Base-by-base conservation (phyloP, 768 basidiomycete species). In the Psilocybe sp. region DNA sequence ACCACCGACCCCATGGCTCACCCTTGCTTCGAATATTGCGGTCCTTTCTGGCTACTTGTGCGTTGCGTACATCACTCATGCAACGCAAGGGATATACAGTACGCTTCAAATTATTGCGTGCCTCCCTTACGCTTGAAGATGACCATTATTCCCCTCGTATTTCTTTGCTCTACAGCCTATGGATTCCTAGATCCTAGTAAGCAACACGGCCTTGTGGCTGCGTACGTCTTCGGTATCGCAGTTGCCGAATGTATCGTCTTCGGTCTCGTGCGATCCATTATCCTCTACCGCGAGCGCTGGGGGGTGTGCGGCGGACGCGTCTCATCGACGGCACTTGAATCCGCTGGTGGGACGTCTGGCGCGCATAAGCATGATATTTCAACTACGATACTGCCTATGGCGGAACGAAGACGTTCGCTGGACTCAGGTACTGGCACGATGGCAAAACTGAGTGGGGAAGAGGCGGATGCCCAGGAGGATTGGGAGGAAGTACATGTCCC, bases 71-170 rank as follows among this genome's bases (percentile, higher is more conserved):
- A 75, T 90, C 46, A 86, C 85, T 0, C 56, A 75, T 42, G 78
- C 67, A 0, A 76, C 78, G 0, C 83, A 85, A 58, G 78, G 79
- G 0, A 77, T 85, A 58, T 89, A 89, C 61, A 63, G 87, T 89
- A 53, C 46, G 82, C 35, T 31, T 16, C 18, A n/a, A n/a, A n/a
- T n/a, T n/a, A 11, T 20, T 47, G 15, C 8, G 19, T 19, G 14
- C 23, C 32, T 42, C 23, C 34, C n/a, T 32, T 31, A 18, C 50
- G 36, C 15, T 46, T 37, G 19, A 34, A 28, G 44, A 20, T 20
- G 5, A 28, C 23, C 7, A 28, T 28, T 28, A 7, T 28, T 28
- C 23, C 23, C 23, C 23, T 28, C 23, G 7, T 28, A 7, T 28
- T 28, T 23, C 42, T n/a, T 32, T 10, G 12, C 46, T 23, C 9